Base-by-base conservation (phyloP, 1,139 yeast species). In the Yamadazyma kanchanaburiensis region DNA sequence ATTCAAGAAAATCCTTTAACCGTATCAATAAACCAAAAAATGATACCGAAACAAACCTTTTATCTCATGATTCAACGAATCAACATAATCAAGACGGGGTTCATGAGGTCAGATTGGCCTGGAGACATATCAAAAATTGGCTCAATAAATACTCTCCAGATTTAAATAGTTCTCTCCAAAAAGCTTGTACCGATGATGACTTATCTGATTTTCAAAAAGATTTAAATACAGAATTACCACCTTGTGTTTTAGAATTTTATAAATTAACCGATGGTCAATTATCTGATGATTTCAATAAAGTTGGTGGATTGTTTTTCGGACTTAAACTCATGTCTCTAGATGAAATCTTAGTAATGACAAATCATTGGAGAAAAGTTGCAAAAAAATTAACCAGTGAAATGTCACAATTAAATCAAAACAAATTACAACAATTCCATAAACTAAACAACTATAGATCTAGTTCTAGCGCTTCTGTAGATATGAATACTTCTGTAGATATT, bases 61-160 rank as follows among this genome's bases (percentile, higher is more conserved):
- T 63, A 27, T 53, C 52, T 25, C 56, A 60, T 21, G 59, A 60
- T 36, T 52, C 64, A n/a, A 39, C 53, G 17, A 38, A 46, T 12
- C 49, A 31, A 13, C 32, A 30, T 9, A 23, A 21, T 17, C 45
- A 40, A 11, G 24, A 30, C 9, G 87, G 87, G 6, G 78, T 78
- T 8, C 77, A 79, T 39, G 86, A 80, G 45, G 70, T 71, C 2
- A 59, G 74, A 22, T 59, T 78, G 24, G 85, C 86, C 0, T 80
- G 88, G 88, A 66, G 82, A 45, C 83, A 77, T 43, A 77, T 80
- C 30, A 78, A 77, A 39, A 61, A 69, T 21, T 80, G 86, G 85
- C 55, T 79, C 5, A 49, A 58, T 13, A 72, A 66, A 37, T 57
- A 77, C 45, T 70, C 74, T 18, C 71, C 76, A 0, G 87, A 80